Evolutionary conservation across 805 yeast species (phyloP).

Genomic region (Metschnikowia cerradonensis): DNA sequence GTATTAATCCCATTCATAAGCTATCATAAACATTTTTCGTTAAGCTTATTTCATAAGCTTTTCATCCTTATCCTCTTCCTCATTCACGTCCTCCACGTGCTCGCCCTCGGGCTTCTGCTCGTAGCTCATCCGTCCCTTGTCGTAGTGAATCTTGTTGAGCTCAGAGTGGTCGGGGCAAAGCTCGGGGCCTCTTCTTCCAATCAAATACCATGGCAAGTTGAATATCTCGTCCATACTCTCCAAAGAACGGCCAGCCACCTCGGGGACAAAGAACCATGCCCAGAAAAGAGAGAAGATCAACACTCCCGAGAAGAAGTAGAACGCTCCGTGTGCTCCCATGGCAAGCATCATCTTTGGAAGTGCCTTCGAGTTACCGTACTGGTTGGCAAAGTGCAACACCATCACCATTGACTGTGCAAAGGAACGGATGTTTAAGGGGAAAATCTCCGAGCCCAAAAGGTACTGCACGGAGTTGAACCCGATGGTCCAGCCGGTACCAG

Average conservation of each 20-base stretch:
- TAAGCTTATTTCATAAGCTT: conserved; percentile 5
- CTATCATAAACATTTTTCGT: background rate
- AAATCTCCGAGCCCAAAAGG: conserved; percentile 50
- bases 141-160: conserved; percentile 25
- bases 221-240: conserved; percentile 52
- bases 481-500: conserved; percentile 56
- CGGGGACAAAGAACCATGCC: conserved; percentile 50
- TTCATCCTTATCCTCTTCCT: conserved; percentile 8
- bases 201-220: conserved; percentile 53
- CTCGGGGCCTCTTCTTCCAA: conserved; percentile 52
- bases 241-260: conserved; percentile 47
- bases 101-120: conserved; percentile 5
- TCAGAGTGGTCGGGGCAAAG: conserved; percentile 51
- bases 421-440: conserved; percentile 48
- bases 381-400: conserved; percentile 55
- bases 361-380: conserved; percentile 55
- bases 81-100: conserved; percentile 7
- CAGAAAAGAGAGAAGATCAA: conserved; percentile 39
- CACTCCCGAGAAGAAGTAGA: conserved; percentile 48
- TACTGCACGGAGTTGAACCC: conserved; percentile 58
- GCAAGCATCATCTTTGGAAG: conserved; percentile 48
- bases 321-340: conserved; percentile 46
- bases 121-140: conserved; percentile 1
- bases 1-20: too few relatives aligned
- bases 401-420: conserved; percentile 49